Base-by-base conservation (phyloP, 768 basidiomycete species). In the Boletus sp. region DNA sequence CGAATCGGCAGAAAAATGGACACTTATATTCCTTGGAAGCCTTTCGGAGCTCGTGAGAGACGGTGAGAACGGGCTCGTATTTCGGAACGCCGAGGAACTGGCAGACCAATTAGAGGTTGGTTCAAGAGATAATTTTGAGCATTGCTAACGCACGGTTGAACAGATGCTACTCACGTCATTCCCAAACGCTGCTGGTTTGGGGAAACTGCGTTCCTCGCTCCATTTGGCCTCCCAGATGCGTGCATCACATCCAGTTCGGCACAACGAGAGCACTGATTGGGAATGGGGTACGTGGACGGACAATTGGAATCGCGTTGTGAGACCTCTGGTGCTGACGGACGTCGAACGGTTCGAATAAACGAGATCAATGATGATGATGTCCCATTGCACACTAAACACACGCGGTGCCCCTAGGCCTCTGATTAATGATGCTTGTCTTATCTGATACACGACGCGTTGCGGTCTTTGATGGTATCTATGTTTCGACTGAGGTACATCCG, bases 31-130 rank as follows among this genome's bases (percentile, higher is more conserved):
- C 18, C 18, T 56, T 12, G 36, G 10, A 35, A 96, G 95, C 69
- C 77, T 99, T 32, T 68, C 82, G 47, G 97, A 99, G 72, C 83
- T 98, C 8, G 92, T 99, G 8, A 84, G 85, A 63, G 82, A 93
- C 55, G 87, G 87, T 1, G 75, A 83, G 65, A 98, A 98, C 67
- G 97, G 97, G 1, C 78, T 87, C 14, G 73, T 91, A 4, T 99
- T 98, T 72, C 72, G 77, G 53, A 77, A 80, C 45, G 83, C 89
- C 0, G 66, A 73, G 24, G 82, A 94, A 59, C 75, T 99, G 28
- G 86, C 90, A 0, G 68, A 75, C 40, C 91, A 91, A 61, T 64
- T 98, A 11, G 83, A 86, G 81, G 79, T 67, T 7, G 28, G 60
- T 47, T 61, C 36, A 50, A 11, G 14, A 15, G 40, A 10, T 29